Base-by-base conservation (phyloP, 805 yeast genomes). In the Vanderwaltozyma polyspora region DNA sequence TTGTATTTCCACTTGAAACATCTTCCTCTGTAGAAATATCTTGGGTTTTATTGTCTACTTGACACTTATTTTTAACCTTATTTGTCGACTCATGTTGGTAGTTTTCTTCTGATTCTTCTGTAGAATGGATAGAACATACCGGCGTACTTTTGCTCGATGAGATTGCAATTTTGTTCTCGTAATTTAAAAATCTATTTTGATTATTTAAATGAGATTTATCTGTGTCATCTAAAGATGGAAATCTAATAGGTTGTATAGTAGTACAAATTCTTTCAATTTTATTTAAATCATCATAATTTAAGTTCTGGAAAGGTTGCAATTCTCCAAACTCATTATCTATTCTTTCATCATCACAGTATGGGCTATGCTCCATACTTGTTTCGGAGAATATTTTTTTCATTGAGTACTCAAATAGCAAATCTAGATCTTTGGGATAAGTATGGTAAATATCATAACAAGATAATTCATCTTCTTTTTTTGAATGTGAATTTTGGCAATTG, bases 361-460 rank as follows among this genome's bases (percentile, higher is more conserved):
- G 10, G 10, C 10, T 21, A 7, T 21, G 23, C 10, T 21, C 23
- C 10, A 7, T 21, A 7, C 23, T 10, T 21, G 23, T 21, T 8
- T 10, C 10, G 6, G 32, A 30, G 22, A 17, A 18, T 13, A 28
- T 19, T 21, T 32, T 36, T 13, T 31, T 36, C 48, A 46, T 44
- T 9, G 44, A 35, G 25, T 35, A 32, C 8, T 48, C 48, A 38
- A 43, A 48, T 10, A 46, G 32, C 13, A 45, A 29, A 19, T 37
- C 40, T 22, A 46, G 31, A 12, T 46, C 43, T 6, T 36, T 34
- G 17, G 49, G 40, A 19, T 36, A 28, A 2, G 46, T 43, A 30
- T 37, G 41, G 16, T 44, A 48, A 15, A 23, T 29, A 5, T 41
- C 32, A 25, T 40, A 46, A 27, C 49, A 46, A 1, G 41, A 31